These are phyloP conservation scores for Camelina neglecta DNA, from an alignment of 345 rosid genomes.

Conservation along the genomic window DNA sequence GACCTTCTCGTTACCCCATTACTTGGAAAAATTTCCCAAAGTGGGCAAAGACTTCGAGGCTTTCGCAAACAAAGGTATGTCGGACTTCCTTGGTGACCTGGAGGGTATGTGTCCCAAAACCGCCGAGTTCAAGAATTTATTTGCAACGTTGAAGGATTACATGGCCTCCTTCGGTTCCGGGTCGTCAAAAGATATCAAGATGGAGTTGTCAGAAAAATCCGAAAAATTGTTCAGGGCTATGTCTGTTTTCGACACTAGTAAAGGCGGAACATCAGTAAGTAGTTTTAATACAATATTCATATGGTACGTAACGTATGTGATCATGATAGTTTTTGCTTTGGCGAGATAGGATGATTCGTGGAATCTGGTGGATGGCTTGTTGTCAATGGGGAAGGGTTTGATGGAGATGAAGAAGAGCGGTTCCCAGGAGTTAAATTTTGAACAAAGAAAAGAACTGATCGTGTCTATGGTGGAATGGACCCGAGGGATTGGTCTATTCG, in stretches of 20 bases:
- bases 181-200: conserved; percentile 8
- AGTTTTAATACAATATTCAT: neutral
- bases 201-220: conserved; percentile 17
- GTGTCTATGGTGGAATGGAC: conserved; percentile 26
- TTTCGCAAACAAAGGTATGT: too few relatives aligned
- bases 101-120: too few relatives aligned
- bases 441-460: conserved; percentile 11
- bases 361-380: conserved; percentile 15
- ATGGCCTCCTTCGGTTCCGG: neutral
- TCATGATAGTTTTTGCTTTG: too few relatives aligned
- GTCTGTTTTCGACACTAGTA: conserved; percentile 3
- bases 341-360: conserved; percentile 13
- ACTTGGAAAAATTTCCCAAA: too few relatives aligned
- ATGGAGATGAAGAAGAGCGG: conserved; percentile 26
- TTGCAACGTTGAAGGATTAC: too few relatives aligned
- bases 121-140: too few relatives aligned
- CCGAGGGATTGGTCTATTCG: conserved; percentile 4
- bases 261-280: conserved; percentile 24
- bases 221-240: conserved; percentile 18
- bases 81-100: too few relatives aligned
- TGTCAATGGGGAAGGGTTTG: conserved; percentile 16
- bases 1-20: too few relatives aligned
- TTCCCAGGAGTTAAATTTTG: conserved; percentile 26
- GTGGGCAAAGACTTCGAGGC: too few relatives aligned
- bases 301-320: neutral